Conservation (phyloP, 257 asterid species). For the Capsicum baccatum region DNA sequence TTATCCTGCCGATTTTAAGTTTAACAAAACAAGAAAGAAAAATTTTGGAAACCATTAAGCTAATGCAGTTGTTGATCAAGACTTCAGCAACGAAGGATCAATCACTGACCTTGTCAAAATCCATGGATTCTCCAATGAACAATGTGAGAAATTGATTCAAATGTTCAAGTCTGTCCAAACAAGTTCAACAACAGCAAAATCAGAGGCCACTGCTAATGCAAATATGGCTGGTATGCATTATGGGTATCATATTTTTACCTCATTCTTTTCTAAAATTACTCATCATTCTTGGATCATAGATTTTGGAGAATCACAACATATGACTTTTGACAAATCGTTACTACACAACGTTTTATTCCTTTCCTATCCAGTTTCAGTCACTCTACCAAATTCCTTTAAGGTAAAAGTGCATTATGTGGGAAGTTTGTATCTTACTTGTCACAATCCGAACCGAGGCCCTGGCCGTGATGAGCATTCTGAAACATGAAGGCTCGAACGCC, state of each 20-base stretch:
- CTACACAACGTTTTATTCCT: no score
- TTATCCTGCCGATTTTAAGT: background rate
- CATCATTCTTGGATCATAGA: background rate
- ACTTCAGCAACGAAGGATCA: background rate
- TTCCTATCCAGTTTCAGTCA: no score
- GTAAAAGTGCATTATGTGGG: no score
- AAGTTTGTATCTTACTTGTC: no score
- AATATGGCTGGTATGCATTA: background rate
- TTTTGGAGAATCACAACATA: background rate
- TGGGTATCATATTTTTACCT: background rate
- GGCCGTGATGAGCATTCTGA: no score
- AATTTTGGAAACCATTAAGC: background rate
- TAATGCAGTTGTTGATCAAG: background rate
- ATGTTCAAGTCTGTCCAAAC: background rate
- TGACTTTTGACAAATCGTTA: background rate
- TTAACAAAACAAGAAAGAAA: background rate
- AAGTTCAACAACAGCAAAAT: background rate
- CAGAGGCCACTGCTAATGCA: background rate
- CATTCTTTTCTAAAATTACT: background rate
- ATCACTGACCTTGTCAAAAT: background rate
- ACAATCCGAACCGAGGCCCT: no score
- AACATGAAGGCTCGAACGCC: no score
- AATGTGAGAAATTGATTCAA: background rate
- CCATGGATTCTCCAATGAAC: background rate
- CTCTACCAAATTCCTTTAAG: no score